A percentile compares a stretch with the other conserved stretches of the same genome.
Conservation (phyloP, 106 monocot genomes). For the Phalaenopsis equestris region DNA sequence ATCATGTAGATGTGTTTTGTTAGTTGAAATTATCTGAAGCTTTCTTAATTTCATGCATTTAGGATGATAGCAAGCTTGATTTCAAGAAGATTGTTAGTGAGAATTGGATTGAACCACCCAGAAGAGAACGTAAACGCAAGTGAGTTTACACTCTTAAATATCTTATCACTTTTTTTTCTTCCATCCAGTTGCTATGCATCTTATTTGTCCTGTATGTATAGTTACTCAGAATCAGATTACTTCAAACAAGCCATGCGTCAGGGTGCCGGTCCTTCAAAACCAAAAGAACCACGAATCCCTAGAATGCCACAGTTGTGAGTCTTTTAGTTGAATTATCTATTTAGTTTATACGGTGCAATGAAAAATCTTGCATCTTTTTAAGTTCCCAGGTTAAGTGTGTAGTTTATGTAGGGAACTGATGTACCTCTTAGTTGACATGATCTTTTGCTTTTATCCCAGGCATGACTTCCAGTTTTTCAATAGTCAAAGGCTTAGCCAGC, state of each 20-base stretch:
- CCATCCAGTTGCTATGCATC: background rate
- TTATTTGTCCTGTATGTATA: slow-evolving; percentile 6
- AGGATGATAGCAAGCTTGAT: slow-evolving; percentile 39
- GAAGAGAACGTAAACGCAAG: slow-evolving; percentile 51
- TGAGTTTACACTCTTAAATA: slow-evolving; percentile 10
- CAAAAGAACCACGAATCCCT: slow-evolving; percentile 58
- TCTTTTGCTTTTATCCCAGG: slow-evolving; percentile 23
- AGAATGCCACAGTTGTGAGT: slow-evolving; percentile 64
- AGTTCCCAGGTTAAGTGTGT: background rate
- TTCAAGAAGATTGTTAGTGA: slow-evolving; percentile 55
- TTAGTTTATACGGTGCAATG: background rate
- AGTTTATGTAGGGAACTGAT: background rate
- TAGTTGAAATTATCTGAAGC: background rate
- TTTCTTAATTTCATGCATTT: slow-evolving; percentile 2
- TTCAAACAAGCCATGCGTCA: slow-evolving; percentile 64
- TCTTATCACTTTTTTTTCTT: background rate
- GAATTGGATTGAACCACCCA: slow-evolving; percentile 51
- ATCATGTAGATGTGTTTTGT: background rate
- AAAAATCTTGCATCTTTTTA: background rate
- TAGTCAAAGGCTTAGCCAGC: slow-evolving; percentile 41
- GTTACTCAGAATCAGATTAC: slow-evolving; percentile 69
- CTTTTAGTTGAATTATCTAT: background rate
- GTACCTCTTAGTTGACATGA: background rate
- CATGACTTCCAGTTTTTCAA: slow-evolving; percentile 84
- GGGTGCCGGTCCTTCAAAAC: slow-evolving; percentile 45